Evolutionary conservation across 2,329 filamentous ascomycete species (phyloP).

Genomic region (Colletotrichum caudatum): DNA sequence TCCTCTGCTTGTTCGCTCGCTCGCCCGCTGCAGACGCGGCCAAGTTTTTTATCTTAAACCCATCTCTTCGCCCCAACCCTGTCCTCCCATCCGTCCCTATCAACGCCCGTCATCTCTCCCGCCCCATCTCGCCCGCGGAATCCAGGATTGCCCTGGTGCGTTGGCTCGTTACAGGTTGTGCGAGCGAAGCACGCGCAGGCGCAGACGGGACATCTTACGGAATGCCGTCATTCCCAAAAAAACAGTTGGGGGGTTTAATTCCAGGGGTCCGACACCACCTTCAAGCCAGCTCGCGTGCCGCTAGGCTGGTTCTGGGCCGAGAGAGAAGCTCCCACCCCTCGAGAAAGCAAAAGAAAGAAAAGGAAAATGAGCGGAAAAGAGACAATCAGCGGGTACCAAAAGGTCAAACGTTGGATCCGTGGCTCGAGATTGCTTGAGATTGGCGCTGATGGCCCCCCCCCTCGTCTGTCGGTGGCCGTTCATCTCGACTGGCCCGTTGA

Average conservation of each 20-base stretch:
- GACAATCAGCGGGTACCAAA: constrained; percentile 16
- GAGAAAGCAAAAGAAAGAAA: background rate
- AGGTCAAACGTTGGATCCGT: constrained; percentile 23
- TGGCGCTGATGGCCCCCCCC: constrained; percentile 17
- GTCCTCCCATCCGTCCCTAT: background rate
- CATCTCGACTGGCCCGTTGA: constrained; percentile 40
- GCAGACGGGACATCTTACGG: constrained; percentile 17
- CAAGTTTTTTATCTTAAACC: constrained; percentile 15
- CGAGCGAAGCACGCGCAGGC: background rate
- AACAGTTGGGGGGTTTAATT: background rate
- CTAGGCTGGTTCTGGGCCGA: constrained; percentile 17
- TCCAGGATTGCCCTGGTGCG: background rate
- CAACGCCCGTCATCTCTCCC: constrained; percentile 1
- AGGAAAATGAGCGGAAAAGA: background rate
- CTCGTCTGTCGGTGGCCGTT: constrained; percentile 21
- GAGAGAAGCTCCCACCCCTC: background rate
- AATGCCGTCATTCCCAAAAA: constrained; percentile 34
- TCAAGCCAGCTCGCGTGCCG: constrained; percentile 8
- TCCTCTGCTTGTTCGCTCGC: constrained; percentile 17
- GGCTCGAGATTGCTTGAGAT: constrained; percentile 39
- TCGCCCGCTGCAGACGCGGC: constrained; percentile 27
- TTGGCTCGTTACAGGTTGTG: constrained; percentile 3
- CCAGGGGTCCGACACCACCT: constrained; percentile 8
- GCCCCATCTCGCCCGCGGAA: background rate
- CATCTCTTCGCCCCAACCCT: background rate